Percentiles rank a stretch among this genome's conserved stretches.
Conservation (phyloP, 1,284 basidiomycete genomes). For the Marasmius oreades region DNA sequence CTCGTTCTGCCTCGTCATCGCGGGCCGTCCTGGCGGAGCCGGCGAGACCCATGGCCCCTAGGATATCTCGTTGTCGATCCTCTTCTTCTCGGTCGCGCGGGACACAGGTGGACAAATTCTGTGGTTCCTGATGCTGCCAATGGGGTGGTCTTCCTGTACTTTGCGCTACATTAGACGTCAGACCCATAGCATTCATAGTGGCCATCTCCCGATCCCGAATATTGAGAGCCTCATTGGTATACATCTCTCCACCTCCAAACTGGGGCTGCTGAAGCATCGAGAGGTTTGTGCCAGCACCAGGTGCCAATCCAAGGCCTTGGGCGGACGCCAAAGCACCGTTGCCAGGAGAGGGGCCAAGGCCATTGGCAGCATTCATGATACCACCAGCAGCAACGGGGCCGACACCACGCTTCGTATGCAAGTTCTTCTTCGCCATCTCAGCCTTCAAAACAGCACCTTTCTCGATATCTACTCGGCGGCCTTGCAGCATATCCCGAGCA, state of each 20-base stretch:
- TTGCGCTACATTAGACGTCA: conserved; percentile 19
- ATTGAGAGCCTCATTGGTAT: neutral
- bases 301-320: conserved; percentile 12
- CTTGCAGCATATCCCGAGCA: conserved; percentile 88
- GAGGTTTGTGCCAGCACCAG: neutral
- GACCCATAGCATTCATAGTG: conserved; percentile 36
- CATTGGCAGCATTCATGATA: conserved; percentile 16
- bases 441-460: conserved; percentile 94
- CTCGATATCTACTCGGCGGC: conserved; percentile 90
- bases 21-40: conserved; percentile 19
- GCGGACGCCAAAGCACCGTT: conserved; percentile 21
- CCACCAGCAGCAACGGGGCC: conserved; percentile 46
- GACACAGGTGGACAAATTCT: neutral
- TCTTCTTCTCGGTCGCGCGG: conserved; percentile 19
- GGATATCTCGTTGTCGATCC: neutral
- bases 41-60: conserved; percentile 6
- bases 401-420: conserved; percentile 90
- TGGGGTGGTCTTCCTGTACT: neutral
- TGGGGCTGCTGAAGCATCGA: conserved; percentile 18
- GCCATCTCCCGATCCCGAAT: conserved; percentile 27
- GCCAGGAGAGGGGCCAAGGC: conserved; percentile 20
- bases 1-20: conserved; percentile 39
- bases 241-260: neutral
- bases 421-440: conserved; percentile 99
- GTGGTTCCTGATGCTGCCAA: neutral